phyloP scores from a whole-genome alignment of 2,329 filamentous ascomycete species.

The Colletotrichum kahawae region DNA sequence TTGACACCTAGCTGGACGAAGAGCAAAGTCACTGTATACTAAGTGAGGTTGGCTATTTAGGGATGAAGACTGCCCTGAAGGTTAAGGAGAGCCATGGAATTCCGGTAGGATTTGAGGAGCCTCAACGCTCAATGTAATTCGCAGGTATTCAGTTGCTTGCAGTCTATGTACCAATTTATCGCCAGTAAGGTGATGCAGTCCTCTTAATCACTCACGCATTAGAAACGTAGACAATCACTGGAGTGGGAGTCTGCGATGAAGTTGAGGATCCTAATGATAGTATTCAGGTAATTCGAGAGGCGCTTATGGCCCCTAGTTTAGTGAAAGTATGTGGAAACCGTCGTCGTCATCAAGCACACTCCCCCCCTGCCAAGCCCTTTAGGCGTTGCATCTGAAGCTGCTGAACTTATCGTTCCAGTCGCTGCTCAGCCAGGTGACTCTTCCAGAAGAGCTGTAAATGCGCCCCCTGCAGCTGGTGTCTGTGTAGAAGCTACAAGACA shows the following conservation, averaged over 20 bases:
- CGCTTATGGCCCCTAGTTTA: neutral
- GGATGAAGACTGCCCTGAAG: neutral
- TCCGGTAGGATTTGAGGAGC: too few species aligned
- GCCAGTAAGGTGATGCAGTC: too few species aligned
- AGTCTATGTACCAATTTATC: too few species aligned
- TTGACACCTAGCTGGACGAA: accelerated
- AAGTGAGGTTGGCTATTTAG: accelerated
- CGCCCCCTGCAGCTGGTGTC: neutral
- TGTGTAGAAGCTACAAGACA: neutral
- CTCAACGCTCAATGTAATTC: too few species aligned
- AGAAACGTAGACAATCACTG: too few species aligned
- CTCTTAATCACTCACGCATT: too few species aligned
- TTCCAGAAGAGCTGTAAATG: neutral
- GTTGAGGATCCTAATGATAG: too few species aligned
- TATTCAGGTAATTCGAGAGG: too few species aligned
- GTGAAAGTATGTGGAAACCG: neutral
- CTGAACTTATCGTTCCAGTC: neutral
- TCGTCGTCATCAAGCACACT: too few species aligned
- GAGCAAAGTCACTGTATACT: neutral
- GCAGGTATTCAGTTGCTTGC: too few species aligned
- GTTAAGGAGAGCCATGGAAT: too few species aligned
- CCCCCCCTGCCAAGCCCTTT: neutral
- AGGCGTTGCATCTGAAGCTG: neutral
- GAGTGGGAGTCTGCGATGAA: too few species aligned
- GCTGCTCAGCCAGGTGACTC: neutral